phyloP scores from a whole-genome alignment of 441 rosid genomes.

The Gossypium lobatum region DNA sequence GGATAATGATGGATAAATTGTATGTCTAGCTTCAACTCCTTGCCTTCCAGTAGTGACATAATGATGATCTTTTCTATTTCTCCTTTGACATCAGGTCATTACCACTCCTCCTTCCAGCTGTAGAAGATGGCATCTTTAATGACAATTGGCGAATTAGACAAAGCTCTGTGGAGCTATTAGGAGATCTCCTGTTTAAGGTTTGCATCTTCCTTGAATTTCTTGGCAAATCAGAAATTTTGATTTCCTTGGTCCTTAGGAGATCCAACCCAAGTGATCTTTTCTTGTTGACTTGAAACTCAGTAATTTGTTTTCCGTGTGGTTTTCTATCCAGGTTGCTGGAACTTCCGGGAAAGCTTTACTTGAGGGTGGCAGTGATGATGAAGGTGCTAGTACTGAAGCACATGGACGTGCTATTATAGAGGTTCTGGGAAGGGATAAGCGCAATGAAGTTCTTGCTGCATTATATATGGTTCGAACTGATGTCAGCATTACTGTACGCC shows the following conservation, averaged over 20 bases:
- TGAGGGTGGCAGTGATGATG: constrained; percentile 99
- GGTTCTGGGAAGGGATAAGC: constrained; percentile 93
- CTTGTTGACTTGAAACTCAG: constrained; percentile 9
- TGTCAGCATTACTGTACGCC: constrained; percentile 94
- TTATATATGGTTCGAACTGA: constrained; percentile 98
- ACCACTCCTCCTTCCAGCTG: constrained; percentile 99
- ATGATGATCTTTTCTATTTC: constrained; percentile 4
- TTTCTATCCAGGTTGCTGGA: constrained; percentile 81
- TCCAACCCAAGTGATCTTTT: constrained; percentile 5
- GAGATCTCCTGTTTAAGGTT: constrained; percentile 97
- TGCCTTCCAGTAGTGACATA: not conserved
- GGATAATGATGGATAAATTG: not conserved
- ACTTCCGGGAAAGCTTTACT: constrained; percentile 98
- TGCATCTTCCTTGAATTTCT: constrained; percentile 10
- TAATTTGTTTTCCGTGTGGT: constrained; percentile 5
- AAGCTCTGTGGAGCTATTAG: constrained; percentile 97
- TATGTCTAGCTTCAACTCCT: constrained; percentile 3
- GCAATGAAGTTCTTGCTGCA: constrained; percentile 98
- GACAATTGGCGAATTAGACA: constrained; percentile 99
- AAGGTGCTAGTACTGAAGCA: constrained; percentile 99
- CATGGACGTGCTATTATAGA: constrained; percentile 99
- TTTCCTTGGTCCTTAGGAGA: constrained; percentile 12
- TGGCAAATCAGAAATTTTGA: not conserved
- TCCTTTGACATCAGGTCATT: constrained; percentile 56
- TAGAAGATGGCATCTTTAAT: constrained; percentile 97